Percentiles rank a stretch among this genome's conserved stretches.
Evolutionary conservation across 2,329 filamentous ascomycete species (phyloP).

Genomic region (Septoria petroselini): DNA sequence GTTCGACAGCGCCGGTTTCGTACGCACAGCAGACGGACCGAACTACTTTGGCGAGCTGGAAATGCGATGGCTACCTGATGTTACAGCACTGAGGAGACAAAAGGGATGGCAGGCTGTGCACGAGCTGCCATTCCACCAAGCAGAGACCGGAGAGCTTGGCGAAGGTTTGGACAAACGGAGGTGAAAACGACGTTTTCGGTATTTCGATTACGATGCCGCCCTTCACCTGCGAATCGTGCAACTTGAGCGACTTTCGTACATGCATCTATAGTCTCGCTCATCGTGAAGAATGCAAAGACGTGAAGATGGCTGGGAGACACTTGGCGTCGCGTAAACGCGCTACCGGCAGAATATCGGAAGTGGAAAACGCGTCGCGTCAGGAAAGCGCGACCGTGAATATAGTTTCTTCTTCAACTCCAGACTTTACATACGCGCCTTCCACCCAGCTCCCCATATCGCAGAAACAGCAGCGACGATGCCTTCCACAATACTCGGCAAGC

Average conservation of each 20-base stretch:
- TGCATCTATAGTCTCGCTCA: too few species aligned
- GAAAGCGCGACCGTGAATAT: constrained; percentile 4
- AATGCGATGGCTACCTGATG: constrained; percentile 43
- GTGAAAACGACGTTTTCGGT: neutral
- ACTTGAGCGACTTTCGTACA: too few species aligned
- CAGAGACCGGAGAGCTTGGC: neutral
- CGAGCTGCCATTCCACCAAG: constrained; percentile 13
- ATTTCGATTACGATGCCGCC: too few species aligned
- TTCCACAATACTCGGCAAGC: constrained; percentile 46
- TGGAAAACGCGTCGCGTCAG: constrained; percentile 12
- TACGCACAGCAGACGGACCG: constrained; percentile 45
- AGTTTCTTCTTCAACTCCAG: constrained; percentile 2
- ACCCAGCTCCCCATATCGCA: constrained; percentile 3
- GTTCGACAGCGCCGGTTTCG: constrained; percentile 61
- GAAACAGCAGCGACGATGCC: constrained; percentile 34
- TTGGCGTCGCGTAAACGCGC: constrained; percentile 12
- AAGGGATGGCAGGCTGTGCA: constrained; percentile 23
- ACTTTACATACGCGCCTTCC: constrained; percentile 8
- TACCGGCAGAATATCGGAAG: constrained; percentile 11
- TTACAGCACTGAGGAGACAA: constrained; percentile 14
- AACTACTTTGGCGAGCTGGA: constrained; percentile 71
- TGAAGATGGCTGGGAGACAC: constrained; percentile 7
- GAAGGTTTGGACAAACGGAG: neutral
- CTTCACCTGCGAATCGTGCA: too few species aligned
- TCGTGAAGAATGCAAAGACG: too few species aligned